These are phyloP conservation scores for Chalaropsis thielavioides DNA, from an alignment of 2,329 filamentous ascomycete species.

Conservation along the genomic window DNA sequence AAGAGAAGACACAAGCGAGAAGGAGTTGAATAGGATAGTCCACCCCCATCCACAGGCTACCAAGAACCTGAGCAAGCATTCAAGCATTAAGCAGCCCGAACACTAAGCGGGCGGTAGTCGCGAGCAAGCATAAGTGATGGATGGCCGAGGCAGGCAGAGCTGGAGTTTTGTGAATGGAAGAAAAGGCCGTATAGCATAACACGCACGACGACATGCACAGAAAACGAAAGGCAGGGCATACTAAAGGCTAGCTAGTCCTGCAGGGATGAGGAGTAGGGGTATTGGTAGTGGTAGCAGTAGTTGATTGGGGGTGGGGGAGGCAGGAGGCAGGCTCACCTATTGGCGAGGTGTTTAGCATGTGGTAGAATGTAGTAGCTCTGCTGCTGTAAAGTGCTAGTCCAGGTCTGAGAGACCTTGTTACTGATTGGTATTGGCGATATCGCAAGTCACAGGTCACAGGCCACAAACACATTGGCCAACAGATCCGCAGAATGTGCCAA, in stretches of 20 bases:
- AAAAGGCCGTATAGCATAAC: neutral
- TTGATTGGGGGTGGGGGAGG: too few relatives aligned
- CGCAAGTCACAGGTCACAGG: neutral
- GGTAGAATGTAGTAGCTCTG: neutral
- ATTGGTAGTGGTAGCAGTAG: neutral
- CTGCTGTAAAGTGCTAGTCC: neutral
- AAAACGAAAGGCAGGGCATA: neutral
- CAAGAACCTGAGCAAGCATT: neutral
- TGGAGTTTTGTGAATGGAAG: neutral
- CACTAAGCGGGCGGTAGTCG: neutral
- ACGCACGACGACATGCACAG: neutral
- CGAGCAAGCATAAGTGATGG: neutral
- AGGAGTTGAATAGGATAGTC: neutral
- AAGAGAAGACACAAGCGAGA: neutral
- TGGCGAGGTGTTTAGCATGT: neutral
- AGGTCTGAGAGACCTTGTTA: neutral
- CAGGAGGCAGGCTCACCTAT: neutral
- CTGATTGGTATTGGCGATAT: neutral
- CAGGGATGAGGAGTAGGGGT: neutral
- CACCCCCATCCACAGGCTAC: neutral
- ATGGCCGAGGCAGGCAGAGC: conserved; percentile 2
- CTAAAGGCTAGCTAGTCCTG: neutral
- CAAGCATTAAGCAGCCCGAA: neutral
- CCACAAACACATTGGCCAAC: neutral
- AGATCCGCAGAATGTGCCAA: conserved; percentile 4